These are phyloP conservation scores for Sporothrix variecibatus DNA, from an alignment of 2,329 filamentous ascomycete species.

Conservation along the genomic window DNA sequence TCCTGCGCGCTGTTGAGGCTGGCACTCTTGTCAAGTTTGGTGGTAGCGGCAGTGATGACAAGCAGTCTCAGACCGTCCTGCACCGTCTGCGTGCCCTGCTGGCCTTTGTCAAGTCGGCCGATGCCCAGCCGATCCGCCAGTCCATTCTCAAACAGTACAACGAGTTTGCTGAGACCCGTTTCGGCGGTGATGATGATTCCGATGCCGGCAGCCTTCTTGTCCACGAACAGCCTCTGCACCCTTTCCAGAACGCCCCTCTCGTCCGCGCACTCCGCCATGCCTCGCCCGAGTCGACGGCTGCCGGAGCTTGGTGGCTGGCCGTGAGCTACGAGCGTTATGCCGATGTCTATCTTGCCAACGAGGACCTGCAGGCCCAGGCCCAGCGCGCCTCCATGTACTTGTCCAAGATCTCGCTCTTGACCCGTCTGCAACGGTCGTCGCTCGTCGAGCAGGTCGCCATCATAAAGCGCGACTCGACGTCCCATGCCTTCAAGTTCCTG, in stretches of 20 bases:
- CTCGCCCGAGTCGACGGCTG: not conserved
- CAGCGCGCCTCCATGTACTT: constrained; percentile 43
- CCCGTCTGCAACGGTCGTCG: constrained; percentile 61
- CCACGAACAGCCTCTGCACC: constrained; percentile 55
- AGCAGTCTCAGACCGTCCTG: not conserved
- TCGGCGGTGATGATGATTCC: not conserved
- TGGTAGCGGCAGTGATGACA: not conserved
- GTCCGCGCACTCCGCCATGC: constrained; percentile 44
- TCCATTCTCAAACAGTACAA: constrained; percentile 40
- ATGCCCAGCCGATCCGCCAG: constrained; percentile 38
- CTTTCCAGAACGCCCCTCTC: constrained; percentile 60
- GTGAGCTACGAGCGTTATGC: constrained; percentile 54
- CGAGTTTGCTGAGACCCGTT: not conserved
- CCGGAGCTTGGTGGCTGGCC: constrained; percentile 50
- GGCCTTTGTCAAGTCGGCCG: constrained; percentile 37
- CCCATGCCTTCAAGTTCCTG: constrained; percentile 55
- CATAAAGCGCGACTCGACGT: constrained; percentile 63
- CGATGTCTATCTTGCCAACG: constrained; percentile 47
- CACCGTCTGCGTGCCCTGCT: constrained; percentile 29
- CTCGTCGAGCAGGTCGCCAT: constrained; percentile 56
- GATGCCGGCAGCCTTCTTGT: constrained; percentile 1
- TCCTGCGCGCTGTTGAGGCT: constrained; percentile 19
- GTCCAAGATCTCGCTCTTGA: constrained; percentile 56
- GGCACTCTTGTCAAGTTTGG: constrained; percentile 4
- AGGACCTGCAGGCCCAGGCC: constrained; percentile 46